These are phyloP conservation scores for Russula compacta DNA, from an alignment of 768 basidiomycete species.

Conservation along the genomic window DNA sequence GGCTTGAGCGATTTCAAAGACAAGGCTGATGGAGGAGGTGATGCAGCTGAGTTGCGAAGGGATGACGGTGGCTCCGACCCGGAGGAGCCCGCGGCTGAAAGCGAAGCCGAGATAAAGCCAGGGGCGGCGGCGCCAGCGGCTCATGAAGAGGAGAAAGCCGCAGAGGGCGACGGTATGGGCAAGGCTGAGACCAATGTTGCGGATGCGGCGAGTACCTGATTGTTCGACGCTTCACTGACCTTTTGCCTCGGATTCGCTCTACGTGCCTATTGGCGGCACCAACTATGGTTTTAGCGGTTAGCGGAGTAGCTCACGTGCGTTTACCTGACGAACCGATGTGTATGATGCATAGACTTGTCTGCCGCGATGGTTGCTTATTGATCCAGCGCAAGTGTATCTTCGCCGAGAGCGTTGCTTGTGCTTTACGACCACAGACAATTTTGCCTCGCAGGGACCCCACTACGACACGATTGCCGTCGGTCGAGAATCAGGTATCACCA, in stretches of 20 bases:
- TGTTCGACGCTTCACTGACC: not conserved
- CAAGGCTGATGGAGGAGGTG: conserved; percentile 15
- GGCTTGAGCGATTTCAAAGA: conserved; percentile 38
- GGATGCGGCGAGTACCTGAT: conserved; percentile 3
- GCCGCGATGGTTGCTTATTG: not conserved
- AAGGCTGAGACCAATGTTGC: not conserved
- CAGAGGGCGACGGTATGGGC: not conserved
- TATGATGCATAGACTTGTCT: not conserved
- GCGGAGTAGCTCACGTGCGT: no score
- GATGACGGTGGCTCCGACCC: not conserved
- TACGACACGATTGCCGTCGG: no score
- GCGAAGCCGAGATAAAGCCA: not conserved
- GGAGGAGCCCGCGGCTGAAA: conserved; percentile 2
- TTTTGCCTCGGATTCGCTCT: not conserved
- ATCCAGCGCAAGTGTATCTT: not conserved
- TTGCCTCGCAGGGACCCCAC: no score
- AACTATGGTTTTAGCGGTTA: no score
- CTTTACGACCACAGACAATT: no score
- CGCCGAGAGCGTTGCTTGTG: not conserved
- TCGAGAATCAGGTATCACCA: no score
- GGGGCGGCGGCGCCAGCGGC: not conserved
- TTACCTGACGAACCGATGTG: no score
- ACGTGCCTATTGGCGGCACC: not conserved
- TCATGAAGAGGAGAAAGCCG: not conserved
- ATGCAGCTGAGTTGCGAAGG: not conserved